Evolutionary conservation across 1,139 yeast genomes (phyloP).

Genomic region (Saccharomyces hybrid): DNA sequence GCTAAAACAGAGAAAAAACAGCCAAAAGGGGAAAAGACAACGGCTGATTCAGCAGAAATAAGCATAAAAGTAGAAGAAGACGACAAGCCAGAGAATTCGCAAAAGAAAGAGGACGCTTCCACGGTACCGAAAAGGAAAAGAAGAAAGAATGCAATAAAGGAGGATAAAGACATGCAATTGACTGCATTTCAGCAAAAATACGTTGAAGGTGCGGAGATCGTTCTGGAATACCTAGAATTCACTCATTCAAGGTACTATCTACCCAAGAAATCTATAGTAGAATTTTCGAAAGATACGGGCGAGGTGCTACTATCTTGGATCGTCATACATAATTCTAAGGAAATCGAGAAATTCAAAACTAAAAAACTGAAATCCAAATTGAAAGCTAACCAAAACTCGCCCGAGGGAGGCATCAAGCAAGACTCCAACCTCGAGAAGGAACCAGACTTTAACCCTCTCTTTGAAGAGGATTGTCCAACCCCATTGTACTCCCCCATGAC

Average conservation of each 20-base stretch:
- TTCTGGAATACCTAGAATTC: slow-evolving; percentile 80
- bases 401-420: slow-evolving; percentile 13
- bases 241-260: slow-evolving; percentile 64
- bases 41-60: background rate
- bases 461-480: slow-evolving; percentile 31
- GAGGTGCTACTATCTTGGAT: slow-evolving; percentile 30
- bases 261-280: slow-evolving; percentile 72
- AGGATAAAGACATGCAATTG: slow-evolving; percentile 40
- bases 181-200: slow-evolving; percentile 75
- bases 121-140: slow-evolving; percentile 7
- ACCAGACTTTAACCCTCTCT: slow-evolving; percentile 10
- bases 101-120: background rate
- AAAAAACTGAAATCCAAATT: slow-evolving; percentile 9
- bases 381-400: slow-evolving; percentile 14
- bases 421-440: slow-evolving; percentile 12
- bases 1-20: background rate
- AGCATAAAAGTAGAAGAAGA: slow-evolving; percentile 5
- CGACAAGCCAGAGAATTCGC: slow-evolving; percentile 3
- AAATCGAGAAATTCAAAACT: slow-evolving; percentile 21
- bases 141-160: slow-evolving; percentile 19
- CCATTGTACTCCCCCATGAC: slow-evolving; percentile 58
- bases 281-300: slow-evolving; percentile 36
- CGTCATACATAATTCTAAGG: slow-evolving; percentile 26
- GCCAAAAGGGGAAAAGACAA: background rate
- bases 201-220: slow-evolving; percentile 58